Evolutionary conservation across 2,329 filamentous ascomycete genomes (phyloP).

Genomic region (Tolypocladium inflatum): DNA sequence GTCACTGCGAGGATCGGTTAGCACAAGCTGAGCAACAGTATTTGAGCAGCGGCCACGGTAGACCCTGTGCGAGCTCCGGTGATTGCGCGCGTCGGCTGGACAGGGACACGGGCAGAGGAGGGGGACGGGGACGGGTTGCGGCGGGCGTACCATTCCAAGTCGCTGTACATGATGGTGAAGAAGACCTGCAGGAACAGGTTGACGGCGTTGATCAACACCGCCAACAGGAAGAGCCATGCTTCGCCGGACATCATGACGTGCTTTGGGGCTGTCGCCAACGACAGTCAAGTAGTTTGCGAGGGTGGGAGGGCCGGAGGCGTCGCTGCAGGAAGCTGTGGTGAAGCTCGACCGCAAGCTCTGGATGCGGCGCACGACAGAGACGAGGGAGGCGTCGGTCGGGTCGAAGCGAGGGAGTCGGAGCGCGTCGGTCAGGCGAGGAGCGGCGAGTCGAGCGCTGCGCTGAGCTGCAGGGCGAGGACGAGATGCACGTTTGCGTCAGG

Average conservation of each 20-base stretch:
- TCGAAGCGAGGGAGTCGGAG: background rate
- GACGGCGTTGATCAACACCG: constrained; percentile 98
- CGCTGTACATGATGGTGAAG: constrained; percentile 99
- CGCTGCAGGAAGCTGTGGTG: constrained; percentile 12
- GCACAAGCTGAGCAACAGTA: background rate
- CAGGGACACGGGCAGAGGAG: background rate
- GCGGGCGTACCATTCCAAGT: constrained; percentile 84
- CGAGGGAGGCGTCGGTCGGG: background rate
- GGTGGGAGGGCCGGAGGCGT: constrained; percentile 1
- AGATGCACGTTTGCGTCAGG: background rate
- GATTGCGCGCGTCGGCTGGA: constrained; percentile 34
- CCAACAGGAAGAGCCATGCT: constrained; percentile 95
- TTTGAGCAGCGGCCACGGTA: background rate
- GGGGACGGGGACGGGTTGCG: background rate
- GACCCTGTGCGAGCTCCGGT: background rate
- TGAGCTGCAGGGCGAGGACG: background rate
- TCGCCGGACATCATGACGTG: constrained; percentile 73
- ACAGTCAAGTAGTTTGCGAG: background rate
- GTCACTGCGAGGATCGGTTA: constrained; percentile 50
- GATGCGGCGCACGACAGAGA: background rate
- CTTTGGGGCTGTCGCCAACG: constrained; percentile 13
- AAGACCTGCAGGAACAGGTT: constrained; percentile 99
- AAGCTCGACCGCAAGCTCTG: constrained; percentile 16
- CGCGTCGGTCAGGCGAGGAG: too few relatives aligned
- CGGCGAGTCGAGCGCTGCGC: background rate